phyloP scores from a whole-genome alignment of 768 basidiomycete species.

The Crassisporium funariophilum region DNA sequence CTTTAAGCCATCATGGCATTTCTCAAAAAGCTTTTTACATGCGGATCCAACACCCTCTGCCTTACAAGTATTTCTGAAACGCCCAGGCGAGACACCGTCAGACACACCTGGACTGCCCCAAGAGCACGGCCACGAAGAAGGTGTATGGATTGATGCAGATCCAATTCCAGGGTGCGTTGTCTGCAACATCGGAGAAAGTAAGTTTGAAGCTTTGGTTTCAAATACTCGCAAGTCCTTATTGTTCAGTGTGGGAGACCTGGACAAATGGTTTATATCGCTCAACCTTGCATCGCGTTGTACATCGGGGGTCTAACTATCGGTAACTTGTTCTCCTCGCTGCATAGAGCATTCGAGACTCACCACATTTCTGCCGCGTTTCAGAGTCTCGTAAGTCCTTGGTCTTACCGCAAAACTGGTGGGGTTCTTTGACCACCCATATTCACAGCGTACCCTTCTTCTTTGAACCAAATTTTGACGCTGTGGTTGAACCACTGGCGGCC shows the following conservation, averaged over 20 bases:
- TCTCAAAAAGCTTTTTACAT: slow-evolving; percentile 68
- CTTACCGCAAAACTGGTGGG: background rate
- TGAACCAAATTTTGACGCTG: slow-evolving; percentile 83
- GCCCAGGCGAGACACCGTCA: slow-evolving; percentile 34
- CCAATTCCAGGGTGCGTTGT: slow-evolving; percentile 84
- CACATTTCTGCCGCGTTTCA: slow-evolving; percentile 24
- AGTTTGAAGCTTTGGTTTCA: slow-evolving; percentile 21
- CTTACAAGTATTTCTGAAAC: slow-evolving; percentile 75
- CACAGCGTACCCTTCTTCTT: slow-evolving; percentile 89
- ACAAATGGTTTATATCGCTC: slow-evolving; percentile 82
- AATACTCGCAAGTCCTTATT: background rate
- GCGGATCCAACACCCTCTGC: slow-evolving; percentile 81
- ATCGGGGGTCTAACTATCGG: slow-evolving; percentile 72
- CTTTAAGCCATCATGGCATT: background rate
- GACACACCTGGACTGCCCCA: slow-evolving; percentile 40
- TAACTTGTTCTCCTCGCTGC: slow-evolving; percentile 20
- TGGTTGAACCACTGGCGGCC: slow-evolving; percentile 64
- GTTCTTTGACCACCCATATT: slow-evolving; percentile 5
- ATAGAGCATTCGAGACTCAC: background rate
- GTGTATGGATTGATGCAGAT: slow-evolving; percentile 82
- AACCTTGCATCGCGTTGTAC: slow-evolving; percentile 89
- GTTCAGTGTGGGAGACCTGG: slow-evolving; percentile 92
- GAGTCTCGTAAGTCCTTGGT: slow-evolving; percentile 65
- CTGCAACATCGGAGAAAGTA: slow-evolving; percentile 92
- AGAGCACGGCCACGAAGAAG: slow-evolving; percentile 58